phyloP scores from a whole-genome alignment of 2,329 filamentous ascomycete genomes.

The Fusarium duplospermum region DNA sequence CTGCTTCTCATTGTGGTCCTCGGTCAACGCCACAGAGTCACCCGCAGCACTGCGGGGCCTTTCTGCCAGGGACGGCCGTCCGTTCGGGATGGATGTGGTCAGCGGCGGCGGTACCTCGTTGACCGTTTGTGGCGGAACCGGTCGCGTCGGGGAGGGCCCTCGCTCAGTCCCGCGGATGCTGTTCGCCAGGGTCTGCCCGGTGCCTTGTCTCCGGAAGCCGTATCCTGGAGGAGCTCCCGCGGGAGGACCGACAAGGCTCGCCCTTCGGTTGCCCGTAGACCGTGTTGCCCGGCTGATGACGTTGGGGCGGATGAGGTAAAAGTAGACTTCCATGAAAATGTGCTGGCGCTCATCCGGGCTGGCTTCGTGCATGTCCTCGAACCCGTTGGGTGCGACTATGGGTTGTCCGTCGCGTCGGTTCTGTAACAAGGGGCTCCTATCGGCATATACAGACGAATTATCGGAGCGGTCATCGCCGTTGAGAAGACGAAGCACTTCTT shows the following conservation, averaged over 20 bases:
- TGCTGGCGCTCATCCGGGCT: slow-evolving; percentile 62
- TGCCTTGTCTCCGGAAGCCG: slow-evolving; percentile 35
- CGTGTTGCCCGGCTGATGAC: slow-evolving; percentile 52
- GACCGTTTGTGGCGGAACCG: slow-evolving; percentile 17
- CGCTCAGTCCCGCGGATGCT: slow-evolving; percentile 30
- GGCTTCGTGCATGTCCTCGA: slow-evolving; percentile 60
- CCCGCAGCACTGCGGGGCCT: slow-evolving; percentile 28
- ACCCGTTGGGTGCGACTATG: slow-evolving; percentile 42
- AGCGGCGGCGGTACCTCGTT: slow-evolving; percentile 21
- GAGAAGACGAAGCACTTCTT: slow-evolving; percentile 60
- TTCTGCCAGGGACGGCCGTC: slow-evolving; percentile 10
- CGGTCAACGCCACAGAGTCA: slow-evolving; percentile 15
- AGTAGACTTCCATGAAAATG: slow-evolving; percentile 65
- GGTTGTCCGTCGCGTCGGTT: slow-evolving; percentile 12
- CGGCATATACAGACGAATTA: slow-evolving; percentile 34
- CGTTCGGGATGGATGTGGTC: slow-evolving; percentile 10
- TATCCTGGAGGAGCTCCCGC: slow-evolving; percentile 34
- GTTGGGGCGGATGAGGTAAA: slow-evolving; percentile 54
- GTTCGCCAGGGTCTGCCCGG: slow-evolving; percentile 40
- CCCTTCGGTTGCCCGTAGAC: slow-evolving; percentile 43
- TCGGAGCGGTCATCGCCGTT: slow-evolving; percentile 54
- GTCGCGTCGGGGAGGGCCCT: slow-evolving; percentile 13
- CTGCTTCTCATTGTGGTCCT: slow-evolving; percentile 15
- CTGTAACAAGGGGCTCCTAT: slow-evolving; percentile 28
- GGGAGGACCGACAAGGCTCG: slow-evolving; percentile 32